Conservation (phyloP, 768 basidiomycete genomes). For the Trametes coccinea region DNA sequence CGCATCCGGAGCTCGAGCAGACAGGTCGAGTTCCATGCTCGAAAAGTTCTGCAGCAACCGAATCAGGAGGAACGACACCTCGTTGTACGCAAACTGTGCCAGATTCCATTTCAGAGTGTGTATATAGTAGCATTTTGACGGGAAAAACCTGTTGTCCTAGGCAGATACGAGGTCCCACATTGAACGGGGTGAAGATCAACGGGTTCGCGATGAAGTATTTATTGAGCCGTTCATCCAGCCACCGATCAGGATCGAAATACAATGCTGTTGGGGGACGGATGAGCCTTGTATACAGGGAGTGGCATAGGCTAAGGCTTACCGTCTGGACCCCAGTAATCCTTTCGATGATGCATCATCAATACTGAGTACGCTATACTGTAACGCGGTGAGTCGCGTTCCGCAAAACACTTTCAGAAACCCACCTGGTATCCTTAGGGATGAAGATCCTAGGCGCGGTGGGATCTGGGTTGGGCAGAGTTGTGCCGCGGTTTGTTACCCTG, state of each 20-base stretch:
- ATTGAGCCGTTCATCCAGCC: slow-evolving; percentile 56
- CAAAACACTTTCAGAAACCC: slow-evolving; percentile 20
- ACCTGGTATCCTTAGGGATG: slow-evolving; percentile 31
- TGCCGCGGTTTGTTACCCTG: slow-evolving; percentile 28
- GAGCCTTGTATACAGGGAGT: neutral
- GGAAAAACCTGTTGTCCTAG: slow-evolving; percentile 47
- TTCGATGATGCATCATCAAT: slow-evolving; percentile 39
- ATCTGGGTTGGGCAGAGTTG: slow-evolving; percentile 24
- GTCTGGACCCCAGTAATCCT: slow-evolving; percentile 60
- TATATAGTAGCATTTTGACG: neutral
- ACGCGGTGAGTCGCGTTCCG: slow-evolving; percentile 23
- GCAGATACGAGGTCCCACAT: slow-evolving; percentile 66
- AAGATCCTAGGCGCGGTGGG: slow-evolving; percentile 31
- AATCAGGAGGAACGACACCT: slow-evolving; percentile 54
- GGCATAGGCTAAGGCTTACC: slow-evolving; percentile 22
- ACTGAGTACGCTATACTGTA: slow-evolving; percentile 29
- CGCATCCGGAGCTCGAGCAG: slow-evolving; percentile 36
- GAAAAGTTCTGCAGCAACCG: slow-evolving; percentile 53
- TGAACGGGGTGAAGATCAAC: slow-evolving; percentile 71
- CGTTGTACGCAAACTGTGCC: slow-evolving; percentile 55
- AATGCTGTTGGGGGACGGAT: slow-evolving; percentile 23
- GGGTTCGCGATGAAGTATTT: slow-evolving; percentile 58
- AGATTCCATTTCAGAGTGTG: too few species aligned
- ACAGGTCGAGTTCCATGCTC: slow-evolving; percentile 39
- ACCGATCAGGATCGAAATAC: slow-evolving; percentile 65